A percentile compares a stretch with the other conserved stretches of the same genome.
Conservation (phyloP, 2,329 filamentous ascomycete genomes). For the Apiospora marii region DNA sequence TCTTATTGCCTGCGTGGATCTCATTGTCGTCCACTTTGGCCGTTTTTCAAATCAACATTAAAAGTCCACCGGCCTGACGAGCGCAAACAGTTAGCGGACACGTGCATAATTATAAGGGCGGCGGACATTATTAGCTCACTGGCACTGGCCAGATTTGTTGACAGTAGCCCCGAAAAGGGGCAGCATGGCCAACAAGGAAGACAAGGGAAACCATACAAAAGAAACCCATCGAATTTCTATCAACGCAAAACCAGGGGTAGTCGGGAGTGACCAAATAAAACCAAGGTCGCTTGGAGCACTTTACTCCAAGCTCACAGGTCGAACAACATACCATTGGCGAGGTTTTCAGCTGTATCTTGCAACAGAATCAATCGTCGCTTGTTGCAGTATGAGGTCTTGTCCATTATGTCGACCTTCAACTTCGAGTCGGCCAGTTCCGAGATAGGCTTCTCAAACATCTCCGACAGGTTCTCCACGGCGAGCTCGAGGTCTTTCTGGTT, state of each 20-base stretch:
- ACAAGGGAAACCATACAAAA: background rate
- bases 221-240: background rate
- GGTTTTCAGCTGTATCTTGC: conserved; percentile 90
- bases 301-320: background rate
- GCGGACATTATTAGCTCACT: conserved; percentile 22
- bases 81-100: background rate
- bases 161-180: background rate
- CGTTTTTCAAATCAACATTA: conserved; percentile 41
- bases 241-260: background rate
- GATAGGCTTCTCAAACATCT: conserved; percentile 99
- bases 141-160: background rate
- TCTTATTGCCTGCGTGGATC: background rate
- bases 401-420: conserved; percentile 96
- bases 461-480: conserved; percentile 95
- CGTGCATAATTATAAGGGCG: background rate
- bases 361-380: conserved; percentile 89
- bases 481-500: conserved; percentile 98
- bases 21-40: background rate
- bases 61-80: conserved; percentile 42
- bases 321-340: conserved; percentile 76
- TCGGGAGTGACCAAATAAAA: background rate
- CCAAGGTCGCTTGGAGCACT: background rate
- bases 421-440: conserved; percentile 84
- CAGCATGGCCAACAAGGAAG: background rate
- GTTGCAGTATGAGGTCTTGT: conserved; percentile 97